Evolutionary conservation across 129 eudicot genomes (phyloP).

Genomic region (Pittosporum tobira): DNA sequence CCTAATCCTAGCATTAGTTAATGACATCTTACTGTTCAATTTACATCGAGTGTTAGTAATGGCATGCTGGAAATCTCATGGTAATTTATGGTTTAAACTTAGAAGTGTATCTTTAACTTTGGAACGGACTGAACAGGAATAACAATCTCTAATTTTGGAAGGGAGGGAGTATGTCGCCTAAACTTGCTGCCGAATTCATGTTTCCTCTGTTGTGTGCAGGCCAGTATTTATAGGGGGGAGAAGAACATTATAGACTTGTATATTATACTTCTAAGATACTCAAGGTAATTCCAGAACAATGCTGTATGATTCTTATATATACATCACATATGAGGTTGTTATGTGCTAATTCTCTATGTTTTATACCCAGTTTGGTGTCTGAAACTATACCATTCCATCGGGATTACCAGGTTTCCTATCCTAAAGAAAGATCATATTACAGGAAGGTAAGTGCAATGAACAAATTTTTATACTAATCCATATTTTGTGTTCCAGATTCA

Average conservation of each 20-base stretch:
- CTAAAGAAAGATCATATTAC: conserved; percentile 47
- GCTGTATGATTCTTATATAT: conserved; percentile 7
- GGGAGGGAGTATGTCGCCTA: too few relatives aligned
- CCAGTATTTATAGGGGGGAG: conserved; percentile 71
- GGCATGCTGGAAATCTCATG: too few relatives aligned
- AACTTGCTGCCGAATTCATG: too few relatives aligned
- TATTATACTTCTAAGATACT: conserved; percentile 82
- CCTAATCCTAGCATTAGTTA: too few relatives aligned
- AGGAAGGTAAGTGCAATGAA: conserved; percentile 48
- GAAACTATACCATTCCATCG: conserved; percentile 88
- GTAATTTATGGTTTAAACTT: too few relatives aligned
- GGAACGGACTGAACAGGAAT: too few relatives aligned
- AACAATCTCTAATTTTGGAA: too few relatives aligned
- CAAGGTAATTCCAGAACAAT: conserved; percentile 45
- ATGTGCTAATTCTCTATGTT: conserved; percentile 17
- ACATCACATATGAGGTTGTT: too few relatives aligned
- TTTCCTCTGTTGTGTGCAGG: conserved; percentile 40
- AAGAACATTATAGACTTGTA: conserved; percentile 76
- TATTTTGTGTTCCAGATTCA: background rate
- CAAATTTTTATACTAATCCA: background rate
- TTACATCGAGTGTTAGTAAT: too few relatives aligned
- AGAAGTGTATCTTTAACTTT: too few relatives aligned
- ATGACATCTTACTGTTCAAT: too few relatives aligned
- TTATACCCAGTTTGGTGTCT: conserved; percentile 61
- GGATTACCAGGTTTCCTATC: conserved; percentile 55